A percentile compares a stretch with the other conserved stretches of the same genome.
These are phyloP conservation scores for Puccinia hordei DNA, from an alignment of 1,284 basidiomycete genomes.

Conservation along the genomic window DNA sequence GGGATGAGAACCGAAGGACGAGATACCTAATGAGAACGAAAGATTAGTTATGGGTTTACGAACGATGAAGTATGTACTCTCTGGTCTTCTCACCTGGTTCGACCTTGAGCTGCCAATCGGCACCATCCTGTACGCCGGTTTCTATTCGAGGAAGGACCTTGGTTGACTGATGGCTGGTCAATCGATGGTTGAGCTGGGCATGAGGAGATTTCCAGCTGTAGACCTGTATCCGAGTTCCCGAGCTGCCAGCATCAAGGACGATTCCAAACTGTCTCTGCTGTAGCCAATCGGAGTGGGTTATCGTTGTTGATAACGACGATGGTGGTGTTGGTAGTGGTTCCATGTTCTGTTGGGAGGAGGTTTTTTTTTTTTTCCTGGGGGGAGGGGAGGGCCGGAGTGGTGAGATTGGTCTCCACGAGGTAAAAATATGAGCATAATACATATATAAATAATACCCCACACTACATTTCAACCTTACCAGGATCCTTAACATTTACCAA, in stretches of 20 bases:
- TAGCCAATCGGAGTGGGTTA: constrained; percentile 7
- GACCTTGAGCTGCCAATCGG: constrained; percentile 85
- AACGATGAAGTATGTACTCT: constrained; percentile 58
- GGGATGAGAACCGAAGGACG: constrained; percentile 73
- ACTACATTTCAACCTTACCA: too few species aligned
- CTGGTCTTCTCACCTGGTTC: constrained; percentile 73
- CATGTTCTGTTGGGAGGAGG: too few species aligned
- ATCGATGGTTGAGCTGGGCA: constrained; percentile 52
- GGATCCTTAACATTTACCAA: too few species aligned
- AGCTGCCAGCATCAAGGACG: constrained; percentile 96
- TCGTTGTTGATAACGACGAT: not conserved
- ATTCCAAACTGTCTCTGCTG: constrained; percentile 70
- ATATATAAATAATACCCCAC: too few species aligned
- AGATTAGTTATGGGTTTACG: not conserved
- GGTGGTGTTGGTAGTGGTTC: not conserved
- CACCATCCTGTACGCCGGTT: constrained; percentile 78
- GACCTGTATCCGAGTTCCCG: constrained; percentile 91
- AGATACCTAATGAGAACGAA: constrained; percentile 71
- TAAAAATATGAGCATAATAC: not conserved
- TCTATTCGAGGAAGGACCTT: constrained; percentile 61
- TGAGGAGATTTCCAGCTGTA: constrained; percentile 85
- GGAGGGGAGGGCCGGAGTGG: too few species aligned
- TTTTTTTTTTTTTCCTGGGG: too few species aligned
- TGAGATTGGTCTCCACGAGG: not conserved
- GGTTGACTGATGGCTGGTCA: constrained; percentile 7